Evolutionary conservation across 495 filamentous ascomycete genomes (phyloP).

Genomic region (Aspergillus heteromorphus): DNA sequence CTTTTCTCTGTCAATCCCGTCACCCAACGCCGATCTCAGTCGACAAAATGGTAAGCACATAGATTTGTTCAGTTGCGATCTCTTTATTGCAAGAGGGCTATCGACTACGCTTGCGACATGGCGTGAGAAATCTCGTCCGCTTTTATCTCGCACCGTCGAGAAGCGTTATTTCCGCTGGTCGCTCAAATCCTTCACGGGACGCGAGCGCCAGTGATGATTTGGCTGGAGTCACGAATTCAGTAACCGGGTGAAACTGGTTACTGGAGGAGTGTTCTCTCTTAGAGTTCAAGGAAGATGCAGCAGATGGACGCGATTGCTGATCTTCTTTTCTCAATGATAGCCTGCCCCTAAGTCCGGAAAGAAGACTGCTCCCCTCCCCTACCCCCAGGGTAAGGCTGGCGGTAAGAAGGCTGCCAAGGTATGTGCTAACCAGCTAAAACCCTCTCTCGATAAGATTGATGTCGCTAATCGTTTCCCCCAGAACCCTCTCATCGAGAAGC

Average conservation of each 20-base stretch:
- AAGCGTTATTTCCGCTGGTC: slow-evolving; percentile 37
- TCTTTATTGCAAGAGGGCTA: slow-evolving; percentile 17
- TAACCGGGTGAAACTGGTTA: slow-evolving; percentile 31
- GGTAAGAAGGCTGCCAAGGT: slow-evolving; percentile 95
- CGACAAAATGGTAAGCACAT: slow-evolving; percentile 50
- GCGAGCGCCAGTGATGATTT: slow-evolving; percentile 62
- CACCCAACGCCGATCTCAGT: slow-evolving; percentile 39
- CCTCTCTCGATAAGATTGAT: slow-evolving; percentile 18
- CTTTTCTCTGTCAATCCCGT: slow-evolving; percentile 36
- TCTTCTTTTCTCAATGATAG: slow-evolving; percentile 99
- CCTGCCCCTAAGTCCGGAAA: slow-evolving; percentile 87
- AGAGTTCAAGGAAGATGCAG: slow-evolving; percentile 85
- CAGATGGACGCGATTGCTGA: slow-evolving; percentile 82
- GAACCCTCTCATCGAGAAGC: slow-evolving; percentile 99
- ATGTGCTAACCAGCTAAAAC: slow-evolving; percentile 35
- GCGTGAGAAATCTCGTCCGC: slow-evolving; percentile 27
- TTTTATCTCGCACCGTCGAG: slow-evolving; percentile 32
- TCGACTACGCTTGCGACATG: slow-evolving; percentile 36
- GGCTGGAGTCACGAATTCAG: slow-evolving; percentile 65
- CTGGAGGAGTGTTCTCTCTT: slow-evolving; percentile 61
- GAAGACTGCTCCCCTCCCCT: slow-evolving; percentile 92
- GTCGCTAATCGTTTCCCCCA: slow-evolving; percentile 31
- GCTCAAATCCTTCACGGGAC: slow-evolving; percentile 30
- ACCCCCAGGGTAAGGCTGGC: slow-evolving; percentile 89
- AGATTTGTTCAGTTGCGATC: slow-evolving; percentile 21